Conservation (phyloP, 2,329 filamentous ascomycete species). For the Scedosporium aurantiacum region DNA sequence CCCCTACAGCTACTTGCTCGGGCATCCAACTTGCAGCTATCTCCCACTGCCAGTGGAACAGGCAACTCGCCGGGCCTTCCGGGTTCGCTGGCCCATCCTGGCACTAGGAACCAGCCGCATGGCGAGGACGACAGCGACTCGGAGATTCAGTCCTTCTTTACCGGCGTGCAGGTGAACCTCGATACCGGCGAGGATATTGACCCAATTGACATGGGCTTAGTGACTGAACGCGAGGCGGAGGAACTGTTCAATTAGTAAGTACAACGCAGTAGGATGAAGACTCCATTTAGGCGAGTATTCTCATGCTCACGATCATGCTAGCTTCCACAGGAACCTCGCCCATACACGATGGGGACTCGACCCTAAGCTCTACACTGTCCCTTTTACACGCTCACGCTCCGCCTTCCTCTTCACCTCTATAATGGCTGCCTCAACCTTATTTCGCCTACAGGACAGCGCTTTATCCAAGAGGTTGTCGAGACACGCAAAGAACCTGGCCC, state of each 20-base stretch:
- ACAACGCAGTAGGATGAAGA: not conserved
- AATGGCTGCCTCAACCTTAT: conserved; percentile 56
- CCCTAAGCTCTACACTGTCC: conserved; percentile 51
- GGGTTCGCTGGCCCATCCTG: not conserved
- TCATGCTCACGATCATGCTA: conserved; percentile 17
- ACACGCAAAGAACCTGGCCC: conserved; percentile 52
- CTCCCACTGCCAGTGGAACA: conserved; percentile 18
- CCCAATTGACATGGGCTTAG: conserved; percentile 58
- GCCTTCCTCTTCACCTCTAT: conserved; percentile 64
- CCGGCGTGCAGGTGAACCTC: conserved; percentile 49
- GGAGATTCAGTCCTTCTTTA: conserved; percentile 55
- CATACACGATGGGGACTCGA: conserved; percentile 68
- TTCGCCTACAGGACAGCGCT: conserved; percentile 51
- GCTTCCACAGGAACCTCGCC: conserved; percentile 58
- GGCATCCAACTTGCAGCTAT: conserved; percentile 57
- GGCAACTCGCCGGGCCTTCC: not conserved
- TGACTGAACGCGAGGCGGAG: conserved; percentile 53
- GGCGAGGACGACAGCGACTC: conserved; percentile 25
- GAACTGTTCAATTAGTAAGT: conserved; percentile 54
- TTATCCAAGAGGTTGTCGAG: conserved; percentile 54
- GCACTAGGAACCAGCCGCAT: conserved; percentile 10
- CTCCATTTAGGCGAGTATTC: too few species aligned
- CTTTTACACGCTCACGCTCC: conserved; percentile 56
- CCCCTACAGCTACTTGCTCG: conserved; percentile 62
- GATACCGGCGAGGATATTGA: conserved; percentile 56